Evolutionary conservation across 140 eudicot genomes (phyloP).

Genomic region (Stevia rebaudiana): DNA sequence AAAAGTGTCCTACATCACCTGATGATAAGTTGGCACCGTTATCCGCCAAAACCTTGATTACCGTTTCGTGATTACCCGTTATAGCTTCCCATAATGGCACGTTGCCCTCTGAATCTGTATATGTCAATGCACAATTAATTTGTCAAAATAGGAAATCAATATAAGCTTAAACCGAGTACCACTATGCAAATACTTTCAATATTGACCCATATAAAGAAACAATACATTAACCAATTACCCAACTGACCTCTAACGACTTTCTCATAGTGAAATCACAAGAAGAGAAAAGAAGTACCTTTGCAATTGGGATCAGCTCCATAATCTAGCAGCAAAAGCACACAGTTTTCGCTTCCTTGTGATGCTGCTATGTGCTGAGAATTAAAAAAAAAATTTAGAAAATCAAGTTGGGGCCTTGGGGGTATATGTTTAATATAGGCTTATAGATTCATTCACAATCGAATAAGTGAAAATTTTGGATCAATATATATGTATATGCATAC

Average conservation of each 20-base stretch:
- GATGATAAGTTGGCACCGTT: conserved; percentile 57
- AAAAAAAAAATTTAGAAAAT: background rate
- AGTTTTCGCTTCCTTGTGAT: conserved; percentile 71
- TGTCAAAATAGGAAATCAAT: background rate
- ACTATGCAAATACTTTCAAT: background rate
- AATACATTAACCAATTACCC: background rate
- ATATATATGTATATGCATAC: conserved; percentile 38
- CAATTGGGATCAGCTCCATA: conserved; percentile 85
- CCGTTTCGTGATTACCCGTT: conserved; percentile 45
- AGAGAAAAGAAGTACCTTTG: conserved; percentile 35
- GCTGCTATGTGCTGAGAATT: conserved; percentile 82
- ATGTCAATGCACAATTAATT: background rate
- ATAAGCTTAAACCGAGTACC: background rate
- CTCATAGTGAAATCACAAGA: background rate
- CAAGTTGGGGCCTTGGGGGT: background rate
- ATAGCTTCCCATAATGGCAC: conserved; percentile 97
- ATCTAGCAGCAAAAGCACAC: conserved; percentile 79
- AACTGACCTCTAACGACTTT: background rate
- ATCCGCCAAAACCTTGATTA: conserved; percentile 36
- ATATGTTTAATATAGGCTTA: background rate
- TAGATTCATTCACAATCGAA: background rate
- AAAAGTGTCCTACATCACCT: conserved; percentile 61
- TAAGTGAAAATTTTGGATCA: background rate
- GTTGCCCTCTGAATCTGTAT: conserved; percentile 75
- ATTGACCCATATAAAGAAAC: background rate